phyloP scores from a whole-genome alignment of 148 eudicot genomes.

The Persicaria maculosa region DNA sequence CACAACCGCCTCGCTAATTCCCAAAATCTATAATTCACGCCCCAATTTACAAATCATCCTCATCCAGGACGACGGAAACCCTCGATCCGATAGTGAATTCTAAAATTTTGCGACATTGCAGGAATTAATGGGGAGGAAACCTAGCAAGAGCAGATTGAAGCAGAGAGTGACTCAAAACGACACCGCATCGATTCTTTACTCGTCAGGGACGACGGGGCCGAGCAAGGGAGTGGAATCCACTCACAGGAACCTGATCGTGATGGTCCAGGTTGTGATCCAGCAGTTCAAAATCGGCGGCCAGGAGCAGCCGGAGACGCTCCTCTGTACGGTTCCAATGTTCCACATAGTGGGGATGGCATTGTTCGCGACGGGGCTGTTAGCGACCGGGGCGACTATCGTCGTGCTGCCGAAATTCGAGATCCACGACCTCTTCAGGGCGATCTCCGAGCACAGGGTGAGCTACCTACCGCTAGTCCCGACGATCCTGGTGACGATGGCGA shows the following conservation, averaged over 20 bases:
- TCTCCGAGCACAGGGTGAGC: conserved; percentile 30
- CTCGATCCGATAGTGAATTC: background rate
- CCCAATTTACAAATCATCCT: conserved; percentile 10
- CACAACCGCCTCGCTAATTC: conserved; percentile 40
- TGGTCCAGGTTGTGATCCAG: background rate
- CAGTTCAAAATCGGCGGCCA: conserved; percentile 32
- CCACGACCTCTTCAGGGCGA: conserved; percentile 39
- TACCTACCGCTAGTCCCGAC: conserved; percentile 56
- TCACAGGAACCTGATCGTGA: background rate
- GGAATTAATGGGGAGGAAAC: background rate
- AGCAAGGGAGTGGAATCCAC: background rate
- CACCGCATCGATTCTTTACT: background rate
- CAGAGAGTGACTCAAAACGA: background rate
- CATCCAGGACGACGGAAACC: background rate
- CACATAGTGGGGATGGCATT: conserved; percentile 77
- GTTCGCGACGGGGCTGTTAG: conserved; percentile 54
- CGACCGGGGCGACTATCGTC: conserved; percentile 41
- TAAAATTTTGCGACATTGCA: background rate
- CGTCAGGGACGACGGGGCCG: background rate
- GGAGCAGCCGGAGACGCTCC: conserved; percentile 23
- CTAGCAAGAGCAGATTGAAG: background rate
- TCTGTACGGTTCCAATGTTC: conserved; percentile 92
- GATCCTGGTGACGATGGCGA: conserved; percentile 43
- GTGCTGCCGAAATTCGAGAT: conserved; percentile 48
- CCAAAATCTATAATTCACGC: conserved; percentile 30